Evolutionary conservation across 148 eudicot genomes (phyloP).

Genomic region (Rhododendron griersonianum): DNA sequence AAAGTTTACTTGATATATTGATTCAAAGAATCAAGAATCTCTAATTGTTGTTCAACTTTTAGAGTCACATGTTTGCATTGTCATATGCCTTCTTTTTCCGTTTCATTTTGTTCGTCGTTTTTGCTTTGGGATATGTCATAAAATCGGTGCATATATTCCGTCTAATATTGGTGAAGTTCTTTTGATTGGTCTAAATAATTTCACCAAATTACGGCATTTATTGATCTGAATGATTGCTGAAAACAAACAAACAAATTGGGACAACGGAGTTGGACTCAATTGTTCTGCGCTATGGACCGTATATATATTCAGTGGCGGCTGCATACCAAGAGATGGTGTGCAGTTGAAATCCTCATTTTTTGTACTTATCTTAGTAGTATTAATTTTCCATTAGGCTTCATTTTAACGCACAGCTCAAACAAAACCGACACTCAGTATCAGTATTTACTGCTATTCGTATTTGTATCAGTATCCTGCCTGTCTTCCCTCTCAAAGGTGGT

Average conservation of each 20-base stretch:
- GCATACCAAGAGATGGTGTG: too few relatives aligned
- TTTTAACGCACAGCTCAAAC: not conserved
- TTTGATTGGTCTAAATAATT: not conserved
- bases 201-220: not conserved
- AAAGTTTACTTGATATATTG: not conserved
- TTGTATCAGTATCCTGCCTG: not conserved
- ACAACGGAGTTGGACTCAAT: not conserved
- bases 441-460: not conserved
- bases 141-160: not conserved
- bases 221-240: not conserved
- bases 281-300: not conserved
- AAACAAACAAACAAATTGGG: not conserved
- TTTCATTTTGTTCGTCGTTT: not conserved
- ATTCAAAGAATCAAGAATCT: not conserved
- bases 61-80: not conserved
- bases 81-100: not conserved
- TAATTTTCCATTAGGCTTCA: not conserved
- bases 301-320: not conserved
- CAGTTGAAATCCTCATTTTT: too few relatives aligned
- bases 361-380: too few relatives aligned
- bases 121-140: not conserved
- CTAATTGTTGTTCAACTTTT: not conserved
- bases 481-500: not conserved
- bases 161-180: not conserved
- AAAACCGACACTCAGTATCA: not conserved